phyloP scores from a whole-genome alignment of 495 filamentous ascomycete genomes.

The Darksidea phi region DNA sequence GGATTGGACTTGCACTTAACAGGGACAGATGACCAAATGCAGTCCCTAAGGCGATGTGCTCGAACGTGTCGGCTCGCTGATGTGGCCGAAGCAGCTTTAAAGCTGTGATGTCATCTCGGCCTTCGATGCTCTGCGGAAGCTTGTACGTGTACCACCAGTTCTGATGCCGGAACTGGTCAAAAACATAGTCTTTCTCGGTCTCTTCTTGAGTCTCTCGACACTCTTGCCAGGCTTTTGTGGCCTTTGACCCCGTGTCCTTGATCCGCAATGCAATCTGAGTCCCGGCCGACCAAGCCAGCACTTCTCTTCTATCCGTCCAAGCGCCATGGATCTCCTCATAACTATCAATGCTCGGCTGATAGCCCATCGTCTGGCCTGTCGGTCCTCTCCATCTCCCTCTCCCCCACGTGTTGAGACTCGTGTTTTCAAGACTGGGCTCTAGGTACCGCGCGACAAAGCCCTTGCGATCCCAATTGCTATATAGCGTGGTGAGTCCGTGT shows the following conservation, averaged over 20 bases:
- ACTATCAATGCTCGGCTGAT: constrained; percentile 60
- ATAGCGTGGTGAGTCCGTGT: constrained; percentile 57
- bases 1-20: constrained; percentile 29
- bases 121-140: constrained; percentile 52
- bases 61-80: constrained; percentile 43
- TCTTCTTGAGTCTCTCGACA: neutral
- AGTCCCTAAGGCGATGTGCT: constrained; percentile 47
- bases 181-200: constrained; percentile 15
- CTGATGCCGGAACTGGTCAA: constrained; percentile 35
- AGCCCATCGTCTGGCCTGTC: constrained; percentile 62
- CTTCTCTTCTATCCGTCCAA: constrained; percentile 58
- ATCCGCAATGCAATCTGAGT: constrained; percentile 55
- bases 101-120: constrained; percentile 63
- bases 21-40: constrained; percentile 48
- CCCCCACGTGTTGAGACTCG: constrained; percentile 31
- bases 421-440: constrained; percentile 43
- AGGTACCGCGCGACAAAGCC: constrained; percentile 58
- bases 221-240: constrained; percentile 4
- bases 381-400: constrained; percentile 37
- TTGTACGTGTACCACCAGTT: constrained; percentile 54
- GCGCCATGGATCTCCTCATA: constrained; percentile 52
- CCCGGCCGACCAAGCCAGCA: constrained; percentile 62
- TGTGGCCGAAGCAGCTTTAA: constrained; percentile 53
- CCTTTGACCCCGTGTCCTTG: constrained; percentile 34
- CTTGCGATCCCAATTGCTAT: constrained; percentile 59